Evolutionary conservation across 768 basidiomycete genomes (phyloP), one percentile per base, ranked within the genome.

Genomic region (Mrakia frigida): DNA sequence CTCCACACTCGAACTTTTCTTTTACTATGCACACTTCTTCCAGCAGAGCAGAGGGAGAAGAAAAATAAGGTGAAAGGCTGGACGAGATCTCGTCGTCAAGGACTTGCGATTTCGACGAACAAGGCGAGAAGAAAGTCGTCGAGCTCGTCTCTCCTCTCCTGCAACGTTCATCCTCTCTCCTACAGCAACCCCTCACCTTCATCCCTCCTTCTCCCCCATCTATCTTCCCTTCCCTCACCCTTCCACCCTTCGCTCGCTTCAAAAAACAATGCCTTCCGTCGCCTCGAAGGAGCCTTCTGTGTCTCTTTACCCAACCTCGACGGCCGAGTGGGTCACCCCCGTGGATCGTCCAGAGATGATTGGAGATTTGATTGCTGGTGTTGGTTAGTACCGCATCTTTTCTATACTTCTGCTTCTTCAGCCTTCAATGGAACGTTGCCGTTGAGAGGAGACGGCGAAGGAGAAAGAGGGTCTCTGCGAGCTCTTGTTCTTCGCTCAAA

Each of bases 351-450:
- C 93, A 79, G 90, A 92, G 77, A 87, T 92, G 81, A 96, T 98
- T 76, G 92, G 96, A 81, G 90, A 91, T 80, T 88, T 98, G 31
- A 93, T 94, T 35, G 92, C 91, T 33, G 93, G 93, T 61, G 93
- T 94, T 67, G 93, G 92, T 92, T 78, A 79, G 92, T 83, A 70
- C 65, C 5, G 18, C 63, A 10, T 31, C 65, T 28, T 39, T 60
- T 46, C 33, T 52, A 70, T 13, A 25, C 73, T n/a, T 60, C 46
- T 77, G 9, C n/a, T n/a, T n/a, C n/a, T n/a, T n/a, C n/a, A n/a
- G n/a, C n/a, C n/a, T n/a, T n/a, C n/a, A n/a, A n/a, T n/a, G n/a
- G n/a, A n/a, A n/a, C n/a, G n/a, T n/a, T n/a, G n/a, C n/a, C n/a
- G n/a, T n/a, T n/a, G n/a, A 43, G 28, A 63, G 60, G 77, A 77